Conservation (phyloP, 768 basidiomycete genomes). For the Saitozyma sp. region DNA sequence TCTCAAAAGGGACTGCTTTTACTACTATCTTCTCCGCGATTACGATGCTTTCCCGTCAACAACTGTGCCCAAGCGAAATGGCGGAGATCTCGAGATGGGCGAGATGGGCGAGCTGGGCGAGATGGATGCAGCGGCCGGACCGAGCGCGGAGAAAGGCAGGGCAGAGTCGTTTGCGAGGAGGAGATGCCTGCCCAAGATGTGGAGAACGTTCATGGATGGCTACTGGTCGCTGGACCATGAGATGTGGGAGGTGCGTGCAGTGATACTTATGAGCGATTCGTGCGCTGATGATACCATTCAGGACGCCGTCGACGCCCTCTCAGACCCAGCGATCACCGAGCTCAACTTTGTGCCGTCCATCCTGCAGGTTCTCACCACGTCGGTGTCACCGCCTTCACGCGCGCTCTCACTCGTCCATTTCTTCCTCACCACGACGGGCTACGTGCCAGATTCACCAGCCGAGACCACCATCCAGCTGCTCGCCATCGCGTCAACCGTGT, state of each 20-base stretch:
- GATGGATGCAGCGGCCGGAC: constrained; percentile 7
- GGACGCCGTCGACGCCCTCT: constrained; percentile 29
- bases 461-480: constrained; percentile 9
- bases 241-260: constrained; percentile 34
- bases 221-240: constrained; percentile 44
- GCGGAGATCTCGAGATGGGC: constrained; percentile 13
- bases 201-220: constrained; percentile 43
- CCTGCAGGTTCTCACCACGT: constrained; percentile 26
- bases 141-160: background rate
- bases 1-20: constrained; percentile 42
- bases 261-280: background rate
- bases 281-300: constrained; percentile 7
- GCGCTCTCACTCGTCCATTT: constrained; percentile 22
- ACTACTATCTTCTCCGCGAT: constrained; percentile 41
- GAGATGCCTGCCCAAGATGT: constrained; percentile 36
- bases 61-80: background rate
- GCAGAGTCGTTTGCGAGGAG: constrained; percentile 31
- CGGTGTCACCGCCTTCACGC: constrained; percentile 28
- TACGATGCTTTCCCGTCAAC: constrained; percentile 13
- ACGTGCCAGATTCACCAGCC: background rate
- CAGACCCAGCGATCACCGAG: constrained; percentile 35
- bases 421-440: constrained; percentile 18
- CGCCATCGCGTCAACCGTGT: constrained; percentile 18
- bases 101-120: constrained; percentile 15
- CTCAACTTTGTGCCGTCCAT: constrained; percentile 40